Conservation (phyloP, 768 basidiomycete species). For the Kwoniella dejecticola region DNA sequence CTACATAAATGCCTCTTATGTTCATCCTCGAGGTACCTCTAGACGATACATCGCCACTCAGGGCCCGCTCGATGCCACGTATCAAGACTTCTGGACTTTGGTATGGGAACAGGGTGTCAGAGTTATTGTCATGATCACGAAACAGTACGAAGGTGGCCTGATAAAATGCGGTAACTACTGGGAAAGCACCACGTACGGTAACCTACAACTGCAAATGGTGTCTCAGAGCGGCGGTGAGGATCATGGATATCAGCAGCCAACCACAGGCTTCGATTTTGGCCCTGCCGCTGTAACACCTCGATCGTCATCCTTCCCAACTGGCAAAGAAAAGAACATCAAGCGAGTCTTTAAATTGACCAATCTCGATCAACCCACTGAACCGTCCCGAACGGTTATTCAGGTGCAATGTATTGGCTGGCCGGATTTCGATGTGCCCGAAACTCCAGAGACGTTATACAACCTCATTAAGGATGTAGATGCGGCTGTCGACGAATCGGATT, state of each 20-base stretch:
- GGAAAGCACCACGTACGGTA: constrained; percentile 67
- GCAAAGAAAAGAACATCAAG: constrained; percentile 52
- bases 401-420: constrained; percentile 95
- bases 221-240: constrained; percentile 61
- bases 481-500: constrained; percentile 34
- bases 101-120: constrained; percentile 93
- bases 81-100: constrained; percentile 91
- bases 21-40: constrained; percentile 79
- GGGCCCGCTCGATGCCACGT: constrained; percentile 87
- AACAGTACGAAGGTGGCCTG: constrained; percentile 81
- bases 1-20: constrained; percentile 93
- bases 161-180: constrained; percentile 93
- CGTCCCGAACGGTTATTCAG: constrained; percentile 73
- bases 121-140: constrained; percentile 94
- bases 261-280: constrained; percentile 60
- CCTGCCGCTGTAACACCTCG: constrained; percentile 36
- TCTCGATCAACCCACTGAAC: constrained; percentile 63
- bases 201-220: constrained; percentile 65
- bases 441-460: constrained; percentile 71
- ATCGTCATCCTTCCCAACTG: constrained; percentile 13
- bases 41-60: constrained; percentile 93
- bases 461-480: constrained; percentile 73
- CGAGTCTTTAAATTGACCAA: constrained; percentile 69
- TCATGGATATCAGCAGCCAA: constrained; percentile 20
- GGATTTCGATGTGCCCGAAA: constrained; percentile 90